Base-by-base conservation (phyloP, 176 grass and related monocot species). In the Otatea glauca region DNA sequence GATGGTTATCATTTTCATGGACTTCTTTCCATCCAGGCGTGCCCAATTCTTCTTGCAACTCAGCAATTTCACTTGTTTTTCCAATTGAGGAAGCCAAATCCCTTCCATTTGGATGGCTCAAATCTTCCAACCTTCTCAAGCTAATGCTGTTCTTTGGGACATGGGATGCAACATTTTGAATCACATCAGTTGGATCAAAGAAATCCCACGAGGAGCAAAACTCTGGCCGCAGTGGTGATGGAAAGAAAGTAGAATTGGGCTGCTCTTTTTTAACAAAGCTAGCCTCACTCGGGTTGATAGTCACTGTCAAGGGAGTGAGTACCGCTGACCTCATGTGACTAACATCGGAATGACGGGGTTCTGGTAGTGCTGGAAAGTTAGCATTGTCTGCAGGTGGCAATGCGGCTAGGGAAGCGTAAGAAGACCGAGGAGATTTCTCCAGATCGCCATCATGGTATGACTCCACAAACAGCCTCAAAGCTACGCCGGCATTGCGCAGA, bases 191-290 rank as follows among this genome's bases (percentile, higher is more conserved):
- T 16, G 79, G 87, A 70, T 92, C 91, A 42, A 92, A 92, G 87
- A 92, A 92, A 64, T 92, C 87, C 91, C 91, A 92, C 0, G 87
- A 87, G 7, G 84, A 84, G 78, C 82, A 56, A 68, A 77, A 34
- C 56, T 86, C 71, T 0, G 71, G 55, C 1, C 43, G 43, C 15
- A 39, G 54, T 5, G 65, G 78, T 74, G 71, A 42, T 77, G 79
- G 48, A 51, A 51, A 8, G 24, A 51, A 71, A 65, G 65, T 44
- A 83, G 66, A 60, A 41, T 54, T 10, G 6, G 48, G 12, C 25
- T 73, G 55, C 56, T 64, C 41, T 55, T 82, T 74, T 70, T 84
- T 61, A 54, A 84, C 48, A 73, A 87, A 92, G 38, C 82, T 76
- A 32, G 67, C 70, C 44, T 50, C 20, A 20, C 48, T 81, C 47